Evolutionary conservation across 345 rosid species (phyloP), one percentile per base, ranked within the genome.

Genomic region (Hypericum perforatum): DNA sequence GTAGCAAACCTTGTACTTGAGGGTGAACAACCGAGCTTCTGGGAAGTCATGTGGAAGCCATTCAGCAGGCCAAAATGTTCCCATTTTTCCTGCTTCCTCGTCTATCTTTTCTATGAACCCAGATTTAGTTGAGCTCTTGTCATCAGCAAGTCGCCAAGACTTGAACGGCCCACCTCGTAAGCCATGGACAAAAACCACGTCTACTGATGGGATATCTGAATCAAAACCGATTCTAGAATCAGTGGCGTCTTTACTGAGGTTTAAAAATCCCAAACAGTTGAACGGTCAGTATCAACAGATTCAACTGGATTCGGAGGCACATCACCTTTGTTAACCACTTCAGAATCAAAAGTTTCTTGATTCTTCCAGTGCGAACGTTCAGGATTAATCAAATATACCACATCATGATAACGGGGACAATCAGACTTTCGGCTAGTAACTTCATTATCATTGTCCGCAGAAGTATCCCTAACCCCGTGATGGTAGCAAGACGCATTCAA

Each of bases 51-150:
- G 65, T 52, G 95, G 74, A 63, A 92, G 95, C 98, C 98, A 92
- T 75, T 88, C 95, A 66, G 78, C 82, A 13, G 98, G 98, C 98
- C 98, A 92, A 77, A 92, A 88, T 29, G 96, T 92, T 61, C 95
- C 96, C 5, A 67, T 74, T 70, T 81, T 92, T 70, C 98, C 98
- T 61, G 98, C 98, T 80, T 92, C 96, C 79, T 83, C 85, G 69
- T 92, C 98, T 67, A 92, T 88, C 71, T 79, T 92, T 81, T 88
- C 98, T 13, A 88, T 95, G 66, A 88, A 77, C 65, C 96, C 95
- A 60, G 94, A 88, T 76, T 92, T 92, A 32, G 95, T 82, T 43
- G 98, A 88, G 54, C 77, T 61, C 71, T 88, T 92, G 62, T 85
- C 81, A 40, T 92, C 96, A 39, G 96, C 45, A 71, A 92, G 78